phyloP scores from a whole-genome alignment of 495 filamentous ascomycete genomes.

The Aspergillus biplanus region DNA sequence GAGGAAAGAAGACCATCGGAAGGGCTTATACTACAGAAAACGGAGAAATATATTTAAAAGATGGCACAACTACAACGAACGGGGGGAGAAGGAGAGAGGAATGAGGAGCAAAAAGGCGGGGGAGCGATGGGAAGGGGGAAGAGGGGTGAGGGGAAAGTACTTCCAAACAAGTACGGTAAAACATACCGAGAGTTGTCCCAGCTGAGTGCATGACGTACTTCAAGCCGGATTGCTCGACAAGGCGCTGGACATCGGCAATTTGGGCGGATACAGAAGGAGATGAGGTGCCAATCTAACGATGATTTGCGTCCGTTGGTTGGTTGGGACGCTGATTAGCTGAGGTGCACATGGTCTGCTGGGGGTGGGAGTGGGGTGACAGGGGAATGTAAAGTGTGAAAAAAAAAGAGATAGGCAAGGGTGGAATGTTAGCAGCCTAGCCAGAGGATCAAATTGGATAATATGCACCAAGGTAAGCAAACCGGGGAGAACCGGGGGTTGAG shows the following conservation, averaged over 20 bases:
- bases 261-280: slow-evolving; percentile 83
- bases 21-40: background rate
- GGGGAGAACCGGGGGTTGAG: background rate
- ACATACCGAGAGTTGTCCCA: slow-evolving; percentile 87
- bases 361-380: slow-evolving; percentile 3
- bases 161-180: background rate
- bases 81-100: background rate
- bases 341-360: slow-evolving; percentile 17
- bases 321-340: slow-evolving; percentile 1
- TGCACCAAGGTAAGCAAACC: background rate
- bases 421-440: background rate
- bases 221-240: slow-evolving; percentile 77
- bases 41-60: background rate
- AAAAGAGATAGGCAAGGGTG: background rate
- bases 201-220: slow-evolving; percentile 88
- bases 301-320: slow-evolving; percentile 33
- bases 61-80: background rate
- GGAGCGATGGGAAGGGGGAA: background rate
- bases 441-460: background rate
- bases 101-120: slow-evolving; percentile 1
- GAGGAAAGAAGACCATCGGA: background rate
- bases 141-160: slow-evolving; percentile 6
- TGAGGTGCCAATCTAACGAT: slow-evolving; percentile 72
- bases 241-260: slow-evolving; percentile 85
- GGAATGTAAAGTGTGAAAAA: background rate